phyloP scores from a whole-genome alignment of 768 basidiomycete species.

The Pleurotus platypus region DNA sequence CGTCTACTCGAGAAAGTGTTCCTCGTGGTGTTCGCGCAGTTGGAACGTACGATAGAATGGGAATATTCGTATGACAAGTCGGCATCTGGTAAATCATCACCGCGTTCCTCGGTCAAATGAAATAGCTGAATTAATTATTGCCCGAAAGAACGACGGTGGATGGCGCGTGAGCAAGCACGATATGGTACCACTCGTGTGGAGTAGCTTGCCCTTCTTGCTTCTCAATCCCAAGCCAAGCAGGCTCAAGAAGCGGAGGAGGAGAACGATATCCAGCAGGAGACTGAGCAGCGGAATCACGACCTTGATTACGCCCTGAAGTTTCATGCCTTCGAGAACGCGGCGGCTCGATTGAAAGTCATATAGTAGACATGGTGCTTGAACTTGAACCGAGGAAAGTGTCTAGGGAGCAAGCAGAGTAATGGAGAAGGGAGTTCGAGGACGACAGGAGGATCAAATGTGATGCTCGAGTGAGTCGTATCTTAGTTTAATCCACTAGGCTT shows the following conservation, averaged over 20 bases:
- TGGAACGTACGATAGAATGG: slow-evolving; percentile 9
- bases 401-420: too few relatives aligned
- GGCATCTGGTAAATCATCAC: not conserved
- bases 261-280: not conserved
- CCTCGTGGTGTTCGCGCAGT: slow-evolving; percentile 10
- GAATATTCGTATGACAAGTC: not conserved
- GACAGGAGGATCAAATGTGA: too few relatives aligned
- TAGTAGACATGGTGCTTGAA: too few relatives aligned
- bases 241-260: not conserved
- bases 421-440: too few relatives aligned
- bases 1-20: slow-evolving; percentile 13
- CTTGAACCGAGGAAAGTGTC: too few relatives aligned
- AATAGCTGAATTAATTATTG: too few relatives aligned
- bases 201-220: not conserved
- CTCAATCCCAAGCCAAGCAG: not conserved
- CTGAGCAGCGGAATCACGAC: not conserved
- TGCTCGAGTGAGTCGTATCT: too few relatives aligned
- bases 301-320: not conserved
- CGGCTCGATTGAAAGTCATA: not conserved
- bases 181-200: not conserved
- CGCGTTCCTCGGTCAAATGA: too few relatives aligned
- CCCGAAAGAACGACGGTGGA: not conserved
- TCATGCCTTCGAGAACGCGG: not conserved
- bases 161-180: not conserved
- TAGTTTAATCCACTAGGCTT: too few relatives aligned